phyloP scores from a whole-genome alignment of 345 rosid genomes.

The Hibiscus syriacus region DNA sequence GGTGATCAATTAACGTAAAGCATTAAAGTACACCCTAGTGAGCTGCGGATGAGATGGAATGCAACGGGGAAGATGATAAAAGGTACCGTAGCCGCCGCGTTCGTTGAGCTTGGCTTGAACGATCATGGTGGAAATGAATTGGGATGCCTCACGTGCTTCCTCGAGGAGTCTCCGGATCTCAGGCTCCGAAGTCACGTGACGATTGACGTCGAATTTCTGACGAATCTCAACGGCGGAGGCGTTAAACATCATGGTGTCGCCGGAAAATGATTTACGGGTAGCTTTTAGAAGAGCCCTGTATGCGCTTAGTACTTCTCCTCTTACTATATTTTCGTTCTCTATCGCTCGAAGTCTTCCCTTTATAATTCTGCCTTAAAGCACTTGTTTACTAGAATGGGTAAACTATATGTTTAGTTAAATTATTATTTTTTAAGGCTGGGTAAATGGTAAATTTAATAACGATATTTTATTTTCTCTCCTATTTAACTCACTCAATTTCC shows the following conservation, averaged over 20 bases:
- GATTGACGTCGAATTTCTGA: slow-evolving; percentile 74
- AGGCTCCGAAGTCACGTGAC: slow-evolving; percentile 47
- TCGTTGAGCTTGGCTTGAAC: slow-evolving; percentile 88
- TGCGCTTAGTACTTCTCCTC: slow-evolving; percentile 47
- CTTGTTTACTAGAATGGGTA: too few species aligned
- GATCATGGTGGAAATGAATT: slow-evolving; percentile 79
- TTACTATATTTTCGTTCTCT: slow-evolving; percentile 25
- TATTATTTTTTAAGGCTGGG: too few species aligned
- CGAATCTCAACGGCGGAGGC: slow-evolving; percentile 70
- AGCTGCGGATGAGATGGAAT: background rate
- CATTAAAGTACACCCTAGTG: background rate
- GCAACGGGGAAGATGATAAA: background rate
- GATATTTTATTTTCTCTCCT: too few species aligned
- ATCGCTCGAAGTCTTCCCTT: background rate
- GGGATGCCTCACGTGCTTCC: slow-evolving; percentile 78
- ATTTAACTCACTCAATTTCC: too few species aligned
- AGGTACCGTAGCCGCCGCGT: slow-evolving; percentile 71
- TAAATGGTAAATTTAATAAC: too few species aligned
- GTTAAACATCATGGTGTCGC: slow-evolving; percentile 62
- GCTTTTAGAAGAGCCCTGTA: slow-evolving; percentile 69
- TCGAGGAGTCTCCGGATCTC: slow-evolving; percentile 67
- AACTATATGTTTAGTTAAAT: too few species aligned
- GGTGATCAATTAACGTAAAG: slow-evolving; percentile 7
- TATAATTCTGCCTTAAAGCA: too few species aligned
- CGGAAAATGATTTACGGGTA: slow-evolving; percentile 65